These are phyloP conservation scores for Lactarius pseudohatsudake DNA, from an alignment of 768 basidiomycete species.

Conservation along the genomic window DNA sequence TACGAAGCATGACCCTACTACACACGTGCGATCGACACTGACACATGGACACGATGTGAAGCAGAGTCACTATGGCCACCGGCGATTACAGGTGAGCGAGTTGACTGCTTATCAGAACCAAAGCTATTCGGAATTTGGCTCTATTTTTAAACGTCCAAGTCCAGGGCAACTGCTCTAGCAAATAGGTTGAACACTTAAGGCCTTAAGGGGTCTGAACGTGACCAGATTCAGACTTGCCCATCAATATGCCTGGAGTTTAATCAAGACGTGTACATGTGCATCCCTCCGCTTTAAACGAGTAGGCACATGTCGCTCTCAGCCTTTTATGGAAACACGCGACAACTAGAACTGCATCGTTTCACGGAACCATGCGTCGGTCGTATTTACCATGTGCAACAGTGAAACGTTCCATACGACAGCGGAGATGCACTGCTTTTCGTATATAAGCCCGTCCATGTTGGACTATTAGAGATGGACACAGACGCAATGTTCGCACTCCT, in stretches of 20 bases:
- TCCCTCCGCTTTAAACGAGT: neutral
- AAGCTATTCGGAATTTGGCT: too few species aligned
- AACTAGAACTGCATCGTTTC: neutral
- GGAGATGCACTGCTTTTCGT: neutral
- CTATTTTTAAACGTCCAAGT: too few species aligned
- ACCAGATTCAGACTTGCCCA: too few species aligned
- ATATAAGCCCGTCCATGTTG: neutral
- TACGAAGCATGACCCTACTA: neutral
- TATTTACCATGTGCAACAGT: neutral
- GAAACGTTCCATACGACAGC: neutral
- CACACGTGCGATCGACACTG: neutral
- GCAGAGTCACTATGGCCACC: too few species aligned
- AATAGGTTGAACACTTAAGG: too few species aligned
- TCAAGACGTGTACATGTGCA: neutral
- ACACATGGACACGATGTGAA: too few species aligned
- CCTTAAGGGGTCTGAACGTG: too few species aligned
- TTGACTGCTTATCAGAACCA: too few species aligned
- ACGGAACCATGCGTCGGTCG: neutral
- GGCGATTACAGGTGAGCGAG: too few species aligned
- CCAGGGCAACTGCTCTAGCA: too few species aligned
- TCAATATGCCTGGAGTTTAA: too few species aligned
- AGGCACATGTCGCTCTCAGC: neutral
- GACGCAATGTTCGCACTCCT: constrained; percentile 30
- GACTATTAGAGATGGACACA: too few species aligned
- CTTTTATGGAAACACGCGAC: neutral